phyloP scores from a whole-genome alignment of 73 alveolate species.

The Tetrahymena borealis region DNA sequence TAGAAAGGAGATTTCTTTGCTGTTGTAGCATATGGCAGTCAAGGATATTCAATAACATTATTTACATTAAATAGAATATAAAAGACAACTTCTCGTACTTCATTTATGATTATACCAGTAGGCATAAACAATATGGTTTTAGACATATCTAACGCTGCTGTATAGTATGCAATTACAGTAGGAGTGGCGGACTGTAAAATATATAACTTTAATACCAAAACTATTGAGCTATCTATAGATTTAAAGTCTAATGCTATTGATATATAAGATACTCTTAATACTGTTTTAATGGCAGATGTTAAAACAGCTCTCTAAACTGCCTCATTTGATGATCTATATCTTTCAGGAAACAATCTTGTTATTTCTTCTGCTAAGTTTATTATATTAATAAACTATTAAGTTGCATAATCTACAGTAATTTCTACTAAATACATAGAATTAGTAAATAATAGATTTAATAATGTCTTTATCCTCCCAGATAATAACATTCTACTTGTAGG shows the following conservation, averaged over 20 bases:
- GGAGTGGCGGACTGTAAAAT: neutral
- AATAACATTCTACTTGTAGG: neutral
- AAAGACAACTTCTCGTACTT: neutral
- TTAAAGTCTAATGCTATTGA: neutral
- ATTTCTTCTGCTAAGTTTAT: neutral
- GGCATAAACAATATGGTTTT: neutral
- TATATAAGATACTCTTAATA: neutral
- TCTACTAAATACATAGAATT: neutral
- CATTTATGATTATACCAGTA: neutral
- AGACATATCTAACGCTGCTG: neutral
- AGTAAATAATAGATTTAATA: neutral
- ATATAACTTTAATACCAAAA: neutral
- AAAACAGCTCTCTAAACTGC: neutral
- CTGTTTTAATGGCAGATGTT: neutral
- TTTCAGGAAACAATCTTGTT: neutral
- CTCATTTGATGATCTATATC: neutral
- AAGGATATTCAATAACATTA: neutral
- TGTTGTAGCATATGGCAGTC: neutral
- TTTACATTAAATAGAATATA: neutral
- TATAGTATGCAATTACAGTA: neutral
- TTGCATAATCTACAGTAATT: neutral
- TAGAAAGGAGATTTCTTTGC: neutral
- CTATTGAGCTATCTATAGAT: neutral
- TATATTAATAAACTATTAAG: neutral
- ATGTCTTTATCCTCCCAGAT: neutral